A percentile compares a stretch with the other conserved stretches of the same genome.
Evolutionary conservation across 768 basidiomycete genomes (phyloP).

Genomic region (Mycena vulgaris): DNA sequence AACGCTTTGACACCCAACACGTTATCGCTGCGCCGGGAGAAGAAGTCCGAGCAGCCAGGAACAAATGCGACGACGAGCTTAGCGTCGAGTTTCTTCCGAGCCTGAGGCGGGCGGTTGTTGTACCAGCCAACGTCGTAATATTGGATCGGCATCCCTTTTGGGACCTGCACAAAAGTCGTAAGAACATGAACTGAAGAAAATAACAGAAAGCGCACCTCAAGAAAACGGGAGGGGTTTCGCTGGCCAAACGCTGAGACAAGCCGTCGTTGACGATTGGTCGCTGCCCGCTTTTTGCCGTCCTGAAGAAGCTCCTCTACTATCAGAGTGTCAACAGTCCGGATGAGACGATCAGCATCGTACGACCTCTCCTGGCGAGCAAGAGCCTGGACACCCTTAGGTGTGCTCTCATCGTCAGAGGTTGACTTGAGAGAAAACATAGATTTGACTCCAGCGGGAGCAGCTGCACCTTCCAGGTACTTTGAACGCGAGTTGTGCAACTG

Average conservation of each 20-base stretch:
- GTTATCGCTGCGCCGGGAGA: constrained; percentile 4
- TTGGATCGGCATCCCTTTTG: constrained; percentile 14
- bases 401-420: background rate
- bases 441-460: background rate
- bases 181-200: background rate
- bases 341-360: background rate
- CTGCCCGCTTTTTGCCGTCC: background rate
- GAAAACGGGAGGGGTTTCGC: background rate
- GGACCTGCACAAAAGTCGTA: background rate
- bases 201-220: background rate
- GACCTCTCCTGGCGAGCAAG: constrained; percentile 20
- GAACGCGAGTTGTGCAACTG: no score
- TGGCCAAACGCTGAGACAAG: background rate
- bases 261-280: background rate
- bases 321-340: constrained; percentile 5
- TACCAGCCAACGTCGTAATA: background rate
- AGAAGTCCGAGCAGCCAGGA: constrained; percentile 2
- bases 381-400: constrained; percentile 3
- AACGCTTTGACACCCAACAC: background rate
- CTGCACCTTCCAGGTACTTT: no score
- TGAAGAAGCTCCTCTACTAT: background rate
- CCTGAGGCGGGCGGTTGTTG: constrained; percentile 8
- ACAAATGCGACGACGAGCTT: background rate
- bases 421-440: background rate
- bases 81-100: background rate